Evolutionary conservation across 345 rosid genomes (phyloP).

Genomic region (Brassica juncea): DNA sequence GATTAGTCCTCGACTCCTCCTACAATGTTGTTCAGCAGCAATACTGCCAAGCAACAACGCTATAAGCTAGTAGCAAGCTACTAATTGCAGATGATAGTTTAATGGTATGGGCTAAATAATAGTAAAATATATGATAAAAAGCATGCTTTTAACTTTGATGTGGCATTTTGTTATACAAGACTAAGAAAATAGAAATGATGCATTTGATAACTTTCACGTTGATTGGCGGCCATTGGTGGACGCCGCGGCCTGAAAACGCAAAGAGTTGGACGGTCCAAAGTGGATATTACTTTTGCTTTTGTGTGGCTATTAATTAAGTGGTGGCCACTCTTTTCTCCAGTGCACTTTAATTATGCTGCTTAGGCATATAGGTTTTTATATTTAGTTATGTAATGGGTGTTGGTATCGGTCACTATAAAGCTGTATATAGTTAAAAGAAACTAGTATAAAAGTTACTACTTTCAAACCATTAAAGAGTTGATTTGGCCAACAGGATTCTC

Average conservation of each 20-base stretch:
- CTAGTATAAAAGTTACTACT: neutral
- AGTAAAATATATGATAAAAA: neutral
- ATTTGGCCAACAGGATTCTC: neutral
- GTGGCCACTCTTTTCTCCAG: constrained; percentile 6
- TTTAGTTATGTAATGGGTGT: neutral
- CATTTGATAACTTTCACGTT: constrained; percentile 18
- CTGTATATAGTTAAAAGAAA: neutral
- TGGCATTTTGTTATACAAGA: neutral
- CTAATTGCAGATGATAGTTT: neutral
- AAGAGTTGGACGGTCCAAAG: constrained; percentile 35
- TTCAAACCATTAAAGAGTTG: neutral
- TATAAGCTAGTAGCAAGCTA: neutral
- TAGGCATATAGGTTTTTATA: neutral
- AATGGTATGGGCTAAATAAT: neutral
- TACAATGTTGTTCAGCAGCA: constrained; percentile 5
- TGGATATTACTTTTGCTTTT: constrained; percentile 18
- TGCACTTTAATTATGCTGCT: constrained; percentile 29
- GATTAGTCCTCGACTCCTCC: neutral
- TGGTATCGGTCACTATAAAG: neutral
- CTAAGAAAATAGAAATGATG: neutral
- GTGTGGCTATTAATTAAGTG: constrained; percentile 23
- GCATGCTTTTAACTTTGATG: neutral
- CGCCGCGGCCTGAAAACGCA: constrained; percentile 42
- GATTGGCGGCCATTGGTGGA: constrained; percentile 31
- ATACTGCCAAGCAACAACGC: neutral